Evolutionary conservation across 345 rosid genomes (phyloP), one percentile per base, ranked within the genome.

Genomic region (Eucalyptus rudis): DNA sequence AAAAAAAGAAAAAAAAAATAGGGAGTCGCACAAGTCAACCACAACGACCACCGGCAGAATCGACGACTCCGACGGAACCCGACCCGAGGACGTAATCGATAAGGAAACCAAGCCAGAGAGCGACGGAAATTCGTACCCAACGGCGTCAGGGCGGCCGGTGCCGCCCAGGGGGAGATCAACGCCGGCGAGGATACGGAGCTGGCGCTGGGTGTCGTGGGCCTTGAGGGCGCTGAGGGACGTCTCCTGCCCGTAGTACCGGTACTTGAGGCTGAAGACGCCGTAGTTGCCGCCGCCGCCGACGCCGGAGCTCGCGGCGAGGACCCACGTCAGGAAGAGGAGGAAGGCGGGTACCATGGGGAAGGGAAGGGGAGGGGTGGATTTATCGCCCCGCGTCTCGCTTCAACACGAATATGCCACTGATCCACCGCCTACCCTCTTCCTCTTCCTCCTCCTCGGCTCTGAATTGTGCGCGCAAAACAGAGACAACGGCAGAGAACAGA

Each of bases 91-190:
- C 84, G 47, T 20, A 52, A 52, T 52, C 24, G 25, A 52, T 52
- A 52, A 14, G 68, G 8, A 68, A 68, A 33, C 81, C 81, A 9
- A 68, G 81, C 44, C 44, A 14, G 29, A 25, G 4, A 54, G 14
- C 13, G 36, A 62, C 16, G 81, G 66, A 56, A 44, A 20, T 44
- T 8, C 40, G 10, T 89, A 96, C 99, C 99, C 99, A 80, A 94
- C 87, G 44, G 92, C 91, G 83, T 94, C 96, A n/a, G 97, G 96
- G 51, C 98, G 97, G 87, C 95, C 95, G 58, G 91, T 89, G 47
- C 97, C 99, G 81, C 99, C 98, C 27, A 95, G 93, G 25, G 96
- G 99, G 25, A 96, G 96, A 93, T 96, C 97, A 91, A 96, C 95
- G 86, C 97, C 96, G 71, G 97, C 95, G 62, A 96, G 97, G 90